Conservation (phyloP, 345 rosid genomes). For the Boechera retrofracta region DNA sequence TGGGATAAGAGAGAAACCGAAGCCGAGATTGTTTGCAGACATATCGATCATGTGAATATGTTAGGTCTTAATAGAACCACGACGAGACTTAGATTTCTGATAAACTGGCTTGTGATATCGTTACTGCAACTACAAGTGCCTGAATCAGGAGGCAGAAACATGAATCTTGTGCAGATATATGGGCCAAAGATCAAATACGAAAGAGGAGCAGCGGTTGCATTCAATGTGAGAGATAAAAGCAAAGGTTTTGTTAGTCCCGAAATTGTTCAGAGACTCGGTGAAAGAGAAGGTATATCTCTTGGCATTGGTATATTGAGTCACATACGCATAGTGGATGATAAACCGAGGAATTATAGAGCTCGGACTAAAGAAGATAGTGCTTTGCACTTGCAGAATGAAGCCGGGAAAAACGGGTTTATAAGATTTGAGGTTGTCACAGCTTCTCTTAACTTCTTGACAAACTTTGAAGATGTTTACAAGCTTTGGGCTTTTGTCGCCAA, state of each 20-base stretch:
- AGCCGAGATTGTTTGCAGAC: constrained; percentile 73
- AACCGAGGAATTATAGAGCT: constrained; percentile 58
- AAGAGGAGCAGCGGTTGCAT: constrained; percentile 97
- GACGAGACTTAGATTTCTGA: constrained; percentile 68
- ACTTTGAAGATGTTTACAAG: constrained; percentile 96
- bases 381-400: constrained; percentile 65
- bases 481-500: constrained; percentile 88
- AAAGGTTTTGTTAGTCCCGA: constrained; percentile 81
- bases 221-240: constrained; percentile 75
- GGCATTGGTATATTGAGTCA: constrained; percentile 90
- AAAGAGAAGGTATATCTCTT: constrained; percentile 81
- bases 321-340: constrained; percentile 71
- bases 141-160: constrained; percentile 47
- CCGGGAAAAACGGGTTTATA: constrained; percentile 71
- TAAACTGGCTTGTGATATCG: constrained; percentile 89
- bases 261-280: constrained; percentile 83
- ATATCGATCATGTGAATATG: constrained; percentile 77
- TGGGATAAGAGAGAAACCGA: constrained; percentile 80
- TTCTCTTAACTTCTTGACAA: constrained; percentile 87
- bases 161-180: constrained; percentile 82
- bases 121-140: constrained; percentile 74
- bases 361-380: constrained; percentile 64
- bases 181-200: constrained; percentile 97
- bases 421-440: constrained; percentile 93
- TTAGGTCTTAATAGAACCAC: constrained; percentile 85